phyloP scores from a whole-genome alignment of 805 yeast genomes.

The Wickerhamiella dianesei region DNA sequence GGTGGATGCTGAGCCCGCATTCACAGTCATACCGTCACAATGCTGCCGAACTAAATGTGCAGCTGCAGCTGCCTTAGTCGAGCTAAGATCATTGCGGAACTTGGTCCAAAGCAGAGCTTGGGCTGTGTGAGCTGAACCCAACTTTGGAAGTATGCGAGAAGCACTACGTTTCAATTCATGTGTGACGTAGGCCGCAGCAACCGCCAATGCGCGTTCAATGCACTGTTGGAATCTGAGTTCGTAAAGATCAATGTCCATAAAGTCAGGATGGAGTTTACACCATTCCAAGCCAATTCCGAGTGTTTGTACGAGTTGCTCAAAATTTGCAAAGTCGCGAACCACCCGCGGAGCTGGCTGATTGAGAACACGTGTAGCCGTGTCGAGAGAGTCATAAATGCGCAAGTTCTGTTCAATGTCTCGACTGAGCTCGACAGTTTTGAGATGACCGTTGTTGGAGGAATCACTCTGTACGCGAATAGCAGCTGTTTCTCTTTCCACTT shows the following conservation, averaged over 20 bases:
- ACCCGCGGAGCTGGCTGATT: conserved; percentile 58
- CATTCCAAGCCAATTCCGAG: conserved; percentile 59
- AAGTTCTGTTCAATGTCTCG: conserved; percentile 37
- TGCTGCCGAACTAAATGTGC: conserved; percentile 5
- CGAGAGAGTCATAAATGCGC: conserved; percentile 54
- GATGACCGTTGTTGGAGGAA: background rate
- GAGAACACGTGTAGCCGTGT: conserved; percentile 51
- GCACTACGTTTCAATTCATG: conserved; percentile 25
- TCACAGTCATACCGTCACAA: no score
- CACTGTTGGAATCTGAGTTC: conserved; percentile 68
- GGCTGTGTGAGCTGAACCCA: conserved; percentile 6
- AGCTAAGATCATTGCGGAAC: conserved; percentile 10
- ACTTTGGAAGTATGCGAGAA: conserved; percentile 2
- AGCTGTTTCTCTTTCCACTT: background rate
- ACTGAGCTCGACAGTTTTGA: conserved; percentile 19
- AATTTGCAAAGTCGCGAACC: conserved; percentile 41
- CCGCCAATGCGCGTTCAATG: conserved; percentile 62
- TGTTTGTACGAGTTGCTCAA: conserved; percentile 38
- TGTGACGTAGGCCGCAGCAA: conserved; percentile 52
- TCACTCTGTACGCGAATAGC: background rate
- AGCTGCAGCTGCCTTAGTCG: conserved; percentile 6
- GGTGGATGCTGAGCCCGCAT: no score
- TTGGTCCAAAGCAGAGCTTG: conserved; percentile 17
- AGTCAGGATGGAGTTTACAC: conserved; percentile 40
- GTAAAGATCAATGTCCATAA: conserved; percentile 58